phyloP scores from a whole-genome alignment of 306 rosid species.

The Ochetophila trinervis region DNA sequence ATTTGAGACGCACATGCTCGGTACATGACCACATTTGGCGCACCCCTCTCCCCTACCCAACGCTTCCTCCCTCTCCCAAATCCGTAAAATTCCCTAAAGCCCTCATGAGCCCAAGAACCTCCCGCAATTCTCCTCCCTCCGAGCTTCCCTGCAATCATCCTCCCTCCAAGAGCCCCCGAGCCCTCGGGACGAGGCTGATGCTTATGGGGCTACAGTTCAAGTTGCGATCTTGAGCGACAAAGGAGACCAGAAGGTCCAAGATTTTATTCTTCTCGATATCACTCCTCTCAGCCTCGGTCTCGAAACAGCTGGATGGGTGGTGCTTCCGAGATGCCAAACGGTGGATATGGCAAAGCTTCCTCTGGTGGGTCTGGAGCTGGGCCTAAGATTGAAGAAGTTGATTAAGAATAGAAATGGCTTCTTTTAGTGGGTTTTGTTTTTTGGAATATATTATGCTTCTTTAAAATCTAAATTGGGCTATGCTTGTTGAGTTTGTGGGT shows the following conservation, averaged over 20 bases:
- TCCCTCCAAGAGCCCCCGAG: no score
- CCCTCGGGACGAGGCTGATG: slow-evolving; percentile 48
- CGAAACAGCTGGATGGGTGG: slow-evolving; percentile 55
- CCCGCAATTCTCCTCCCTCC: no score
- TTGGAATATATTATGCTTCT: neutral
- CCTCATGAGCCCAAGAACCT: no score
- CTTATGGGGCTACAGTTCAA: slow-evolving; percentile 47
- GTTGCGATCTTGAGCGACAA: slow-evolving; percentile 45
- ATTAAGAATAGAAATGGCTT: slow-evolving; percentile 1
- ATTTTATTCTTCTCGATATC: slow-evolving; percentile 42
- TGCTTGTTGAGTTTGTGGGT: neutral
- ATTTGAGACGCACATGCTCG: no score
- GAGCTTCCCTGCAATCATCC: no score
- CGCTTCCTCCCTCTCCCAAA: no score
- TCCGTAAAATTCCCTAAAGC: no score
- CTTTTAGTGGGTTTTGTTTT: neutral
- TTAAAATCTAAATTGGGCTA: no score
- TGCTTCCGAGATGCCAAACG: slow-evolving; percentile 27
- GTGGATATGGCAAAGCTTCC: slow-evolving; percentile 29
- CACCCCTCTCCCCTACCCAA: no score
- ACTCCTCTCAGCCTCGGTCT: slow-evolving; percentile 51
- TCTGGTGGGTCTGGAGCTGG: slow-evolving; percentile 39
- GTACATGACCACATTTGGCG: no score
- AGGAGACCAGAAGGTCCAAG: slow-evolving; percentile 48
- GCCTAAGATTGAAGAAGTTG: slow-evolving; percentile 55